These are phyloP conservation scores for Trametes hirsuta DNA, from an alignment of 1,284 basidiomycete species.

Conservation along the genomic window DNA sequence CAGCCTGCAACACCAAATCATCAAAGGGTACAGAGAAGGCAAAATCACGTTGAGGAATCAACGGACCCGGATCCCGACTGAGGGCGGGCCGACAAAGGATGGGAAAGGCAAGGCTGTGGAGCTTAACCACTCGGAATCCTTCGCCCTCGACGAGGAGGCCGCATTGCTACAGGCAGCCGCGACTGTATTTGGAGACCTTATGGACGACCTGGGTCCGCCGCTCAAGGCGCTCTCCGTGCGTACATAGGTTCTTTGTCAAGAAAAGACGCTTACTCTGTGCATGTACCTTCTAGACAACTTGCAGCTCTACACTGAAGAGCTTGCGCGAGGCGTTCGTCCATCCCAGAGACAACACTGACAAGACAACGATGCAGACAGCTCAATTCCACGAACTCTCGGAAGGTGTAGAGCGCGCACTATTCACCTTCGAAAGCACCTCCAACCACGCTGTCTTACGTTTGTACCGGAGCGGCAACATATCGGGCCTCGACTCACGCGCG, in stretches of 20 bases:
- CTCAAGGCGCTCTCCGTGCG: constrained; percentile 76
- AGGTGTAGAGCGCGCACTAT: constrained; percentile 69
- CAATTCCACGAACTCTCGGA: constrained; percentile 69
- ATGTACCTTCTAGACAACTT: constrained; percentile 50
- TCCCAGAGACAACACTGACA: constrained; percentile 28
- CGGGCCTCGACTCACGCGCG: constrained; percentile 35
- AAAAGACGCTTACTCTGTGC: not conserved
- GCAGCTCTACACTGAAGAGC: constrained; percentile 58
- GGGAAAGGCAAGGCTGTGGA: constrained; percentile 37
- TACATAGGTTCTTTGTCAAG: constrained; percentile 27
- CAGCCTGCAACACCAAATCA: constrained; percentile 80
- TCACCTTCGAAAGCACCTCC: constrained; percentile 79
- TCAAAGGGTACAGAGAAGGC: constrained; percentile 64
- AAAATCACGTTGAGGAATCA: constrained; percentile 45
- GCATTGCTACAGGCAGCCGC: constrained; percentile 67
- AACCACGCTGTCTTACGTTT: constrained; percentile 81
- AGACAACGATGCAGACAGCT: constrained; percentile 44
- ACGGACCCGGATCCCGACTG: constrained; percentile 18
- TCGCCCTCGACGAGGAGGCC: constrained; percentile 56
- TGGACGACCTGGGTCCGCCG: constrained; percentile 83
- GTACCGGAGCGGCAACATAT: constrained; percentile 62
- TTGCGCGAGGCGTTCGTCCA: constrained; percentile 67
- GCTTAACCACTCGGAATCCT: constrained; percentile 10
- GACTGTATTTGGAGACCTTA: constrained; percentile 79
- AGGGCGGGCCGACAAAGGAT: constrained; percentile 1